Evolutionary conservation across 2,329 filamentous ascomycete genomes (phyloP).

Genomic region (Aspergillus versicolor): DNA sequence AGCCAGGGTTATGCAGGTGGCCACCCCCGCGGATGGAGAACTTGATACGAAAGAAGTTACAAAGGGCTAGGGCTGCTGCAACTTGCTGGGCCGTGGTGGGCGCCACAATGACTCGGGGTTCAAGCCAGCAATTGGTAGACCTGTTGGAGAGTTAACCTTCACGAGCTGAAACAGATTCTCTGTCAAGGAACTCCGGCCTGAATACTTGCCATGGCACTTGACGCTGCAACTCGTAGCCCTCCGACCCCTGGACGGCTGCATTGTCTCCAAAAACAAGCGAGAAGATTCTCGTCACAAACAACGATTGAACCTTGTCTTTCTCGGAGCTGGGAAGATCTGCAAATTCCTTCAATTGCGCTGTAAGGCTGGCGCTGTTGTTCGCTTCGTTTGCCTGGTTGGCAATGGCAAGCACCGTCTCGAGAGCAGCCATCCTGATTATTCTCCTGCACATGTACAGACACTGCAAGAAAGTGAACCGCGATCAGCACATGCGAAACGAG

Average conservation of each 20-base stretch:
- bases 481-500: neutral
- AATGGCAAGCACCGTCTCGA: neutral
- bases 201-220: conserved; percentile 4
- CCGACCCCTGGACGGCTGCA: conserved; percentile 1
- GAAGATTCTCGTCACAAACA: neutral
- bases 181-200: no score
- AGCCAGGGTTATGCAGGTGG: conserved; percentile 18
- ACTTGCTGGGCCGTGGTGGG: conserved; percentile 4
- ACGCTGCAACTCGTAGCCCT: neutral
- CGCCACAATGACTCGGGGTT: conserved; percentile 5
- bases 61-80: conserved; percentile 1
- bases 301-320: neutral
- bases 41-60: neutral
- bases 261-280: conserved; percentile 4
- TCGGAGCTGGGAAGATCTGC: neutral
- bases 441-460: neutral
- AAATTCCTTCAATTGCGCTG: neutral
- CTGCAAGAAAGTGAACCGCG: neutral
- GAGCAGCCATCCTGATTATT: neutral
- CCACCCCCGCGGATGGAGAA: conserved; percentile 14
- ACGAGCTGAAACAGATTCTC: neutral
- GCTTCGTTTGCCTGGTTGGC: neutral
- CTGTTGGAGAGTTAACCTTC: neutral
- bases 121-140: conserved; percentile 14
- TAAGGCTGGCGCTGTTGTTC: neutral